Percentiles rank a stretch among this genome's conserved stretches.
Conservation (phyloP, 176 grass and related monocot genomes). For the Aegilops speltoides region DNA sequence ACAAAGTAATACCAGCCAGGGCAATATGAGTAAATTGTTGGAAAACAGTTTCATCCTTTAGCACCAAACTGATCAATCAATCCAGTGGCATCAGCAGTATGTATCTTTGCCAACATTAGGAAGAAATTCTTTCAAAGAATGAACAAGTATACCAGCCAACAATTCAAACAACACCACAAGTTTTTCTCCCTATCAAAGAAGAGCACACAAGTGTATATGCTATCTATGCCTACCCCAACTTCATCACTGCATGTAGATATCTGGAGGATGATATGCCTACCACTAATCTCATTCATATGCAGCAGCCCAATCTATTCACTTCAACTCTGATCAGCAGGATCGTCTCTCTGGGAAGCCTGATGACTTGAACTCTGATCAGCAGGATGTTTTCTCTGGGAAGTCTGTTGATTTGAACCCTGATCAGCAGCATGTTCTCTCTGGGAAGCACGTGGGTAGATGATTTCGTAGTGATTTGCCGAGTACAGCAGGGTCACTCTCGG, state of each 20-base stretch:
- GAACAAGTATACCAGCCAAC: not conserved
- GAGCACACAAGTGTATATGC: not conserved
- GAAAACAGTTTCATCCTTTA: no score
- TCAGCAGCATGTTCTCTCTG: not conserved
- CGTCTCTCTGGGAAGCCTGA: no score
- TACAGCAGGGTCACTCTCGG: conserved; percentile 34
- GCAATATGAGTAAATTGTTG: no score
- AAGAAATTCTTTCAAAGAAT: no score
- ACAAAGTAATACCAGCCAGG: no score
- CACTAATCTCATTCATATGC: not conserved
- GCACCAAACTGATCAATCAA: no score
- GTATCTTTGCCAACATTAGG: no score
- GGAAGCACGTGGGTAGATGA: conserved; percentile 15
- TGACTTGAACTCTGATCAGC: no score
- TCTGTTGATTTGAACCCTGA: not conserved
- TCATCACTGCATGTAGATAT: no score
- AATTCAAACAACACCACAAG: not conserved
- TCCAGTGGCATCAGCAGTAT: no score
- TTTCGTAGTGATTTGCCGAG: conserved; percentile 18
- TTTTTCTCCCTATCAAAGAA: not conserved
- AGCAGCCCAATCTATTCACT: not conserved
- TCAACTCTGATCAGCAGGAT: not conserved
- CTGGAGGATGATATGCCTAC: not conserved
- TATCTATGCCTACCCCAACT: not conserved
- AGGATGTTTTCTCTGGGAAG: not conserved